Percentiles rank a stretch among this genome's conserved stretches.
These are phyloP conservation scores for Sordariomycetes sp. DNA, from an alignment of 2,329 filamentous ascomycete species.

Conservation along the genomic window DNA sequence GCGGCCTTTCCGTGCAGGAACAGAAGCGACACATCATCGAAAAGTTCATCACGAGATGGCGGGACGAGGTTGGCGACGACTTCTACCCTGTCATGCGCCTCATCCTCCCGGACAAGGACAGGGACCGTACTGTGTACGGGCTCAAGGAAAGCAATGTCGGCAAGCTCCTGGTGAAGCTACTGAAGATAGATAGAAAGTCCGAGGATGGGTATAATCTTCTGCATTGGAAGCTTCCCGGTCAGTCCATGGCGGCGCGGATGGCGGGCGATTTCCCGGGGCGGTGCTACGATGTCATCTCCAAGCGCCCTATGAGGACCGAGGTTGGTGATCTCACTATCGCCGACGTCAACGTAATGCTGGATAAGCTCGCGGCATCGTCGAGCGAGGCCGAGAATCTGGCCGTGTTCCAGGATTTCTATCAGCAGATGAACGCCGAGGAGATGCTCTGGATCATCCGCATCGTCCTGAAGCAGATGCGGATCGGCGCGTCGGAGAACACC, in stretches of 20 bases:
- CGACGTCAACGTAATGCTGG: constrained; percentile 79
- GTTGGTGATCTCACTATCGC: constrained; percentile 74
- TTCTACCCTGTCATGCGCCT: constrained; percentile 88
- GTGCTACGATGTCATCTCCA: constrained; percentile 78
- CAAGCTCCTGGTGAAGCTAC: constrained; percentile 80
- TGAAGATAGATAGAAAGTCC: constrained; percentile 84
- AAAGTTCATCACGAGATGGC: constrained; percentile 78
- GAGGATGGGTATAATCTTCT: constrained; percentile 78
- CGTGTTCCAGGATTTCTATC: constrained; percentile 77
- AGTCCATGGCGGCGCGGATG: constrained; percentile 48
- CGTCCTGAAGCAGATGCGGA: constrained; percentile 67
- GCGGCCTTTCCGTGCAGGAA: constrained; percentile 58
- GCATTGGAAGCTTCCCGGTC: constrained; percentile 85
- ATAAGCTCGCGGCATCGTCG: constrained; percentile 62
- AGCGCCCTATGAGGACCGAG: constrained; percentile 64
- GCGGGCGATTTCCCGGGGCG: constrained; percentile 88
- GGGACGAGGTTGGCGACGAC: constrained; percentile 78
- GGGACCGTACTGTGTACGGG: constrained; percentile 85
- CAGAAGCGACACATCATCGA: constrained; percentile 72
- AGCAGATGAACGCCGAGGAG: constrained; percentile 86
- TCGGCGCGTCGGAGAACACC: constrained; percentile 77
- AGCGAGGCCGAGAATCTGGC: constrained; percentile 78
- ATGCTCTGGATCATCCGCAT: constrained; percentile 92
- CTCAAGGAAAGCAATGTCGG: constrained; percentile 88
- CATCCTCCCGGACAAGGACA: constrained; percentile 86